Evolutionary conservation across 257 asterid species (phyloP).

Genomic region (Salvia rosmarinus): DNA sequence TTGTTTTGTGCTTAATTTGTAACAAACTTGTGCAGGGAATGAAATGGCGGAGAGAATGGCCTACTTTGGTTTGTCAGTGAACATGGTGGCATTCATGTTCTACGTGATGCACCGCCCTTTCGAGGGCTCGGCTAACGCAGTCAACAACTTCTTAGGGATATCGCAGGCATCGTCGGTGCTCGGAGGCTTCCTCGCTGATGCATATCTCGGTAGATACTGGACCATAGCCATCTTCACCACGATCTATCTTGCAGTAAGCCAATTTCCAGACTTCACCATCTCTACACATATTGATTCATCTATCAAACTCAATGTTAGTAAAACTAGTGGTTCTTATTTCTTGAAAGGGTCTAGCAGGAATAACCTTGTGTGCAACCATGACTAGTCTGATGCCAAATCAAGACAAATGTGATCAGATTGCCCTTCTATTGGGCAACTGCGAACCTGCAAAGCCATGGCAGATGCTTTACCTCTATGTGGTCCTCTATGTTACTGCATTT

Average conservation of each 20-base stretch:
- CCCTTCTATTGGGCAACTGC: constrained; percentile 85
- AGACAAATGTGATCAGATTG: constrained; percentile 77
- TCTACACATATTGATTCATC: background rate
- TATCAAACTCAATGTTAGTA: background rate
- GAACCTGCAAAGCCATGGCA: constrained; percentile 93
- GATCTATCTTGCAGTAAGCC: constrained; percentile 79
- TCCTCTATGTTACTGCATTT: constrained; percentile 77
- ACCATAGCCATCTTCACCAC: constrained; percentile 94
- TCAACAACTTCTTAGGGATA: constrained; percentile 89
- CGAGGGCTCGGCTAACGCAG: constrained; percentile 85
- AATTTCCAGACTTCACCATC: background rate
- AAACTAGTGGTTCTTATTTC: constrained; percentile 23
- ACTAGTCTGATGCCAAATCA: constrained; percentile 70
- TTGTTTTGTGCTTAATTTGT: no score
- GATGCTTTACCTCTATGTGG: constrained; percentile 79
- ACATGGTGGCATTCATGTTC: constrained; percentile 98
- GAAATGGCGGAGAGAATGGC: constrained; percentile 99
- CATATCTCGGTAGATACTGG: constrained; percentile 97
- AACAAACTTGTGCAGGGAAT: no score
- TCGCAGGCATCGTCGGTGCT: constrained; percentile 95
- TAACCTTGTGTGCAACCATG: constrained; percentile 75
- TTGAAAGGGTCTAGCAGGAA: constrained; percentile 87
- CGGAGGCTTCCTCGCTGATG: constrained; percentile 95
- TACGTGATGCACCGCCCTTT: constrained; percentile 94
- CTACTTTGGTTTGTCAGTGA: constrained; percentile 90